Conservation (phyloP, 1,284 basidiomycete species). For the Fomitopsis palustris region DNA sequence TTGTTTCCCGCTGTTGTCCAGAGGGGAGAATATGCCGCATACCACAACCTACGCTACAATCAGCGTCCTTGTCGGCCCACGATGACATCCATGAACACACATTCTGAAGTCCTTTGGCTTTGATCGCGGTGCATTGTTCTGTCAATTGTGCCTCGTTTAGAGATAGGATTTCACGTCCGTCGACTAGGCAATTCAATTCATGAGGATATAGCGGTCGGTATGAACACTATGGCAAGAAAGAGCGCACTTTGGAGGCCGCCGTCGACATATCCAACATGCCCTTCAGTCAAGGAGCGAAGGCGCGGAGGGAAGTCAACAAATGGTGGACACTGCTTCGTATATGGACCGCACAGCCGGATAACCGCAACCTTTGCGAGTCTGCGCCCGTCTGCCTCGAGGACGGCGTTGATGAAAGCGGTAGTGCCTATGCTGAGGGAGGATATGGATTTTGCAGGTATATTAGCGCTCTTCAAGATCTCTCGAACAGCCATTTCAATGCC, state of each 20-base stretch:
- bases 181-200: constrained; percentile 29
- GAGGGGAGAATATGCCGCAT: constrained; percentile 47
- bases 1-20: constrained; percentile 42
- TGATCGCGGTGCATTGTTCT: constrained; percentile 39
- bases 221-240: too few relatives aligned
- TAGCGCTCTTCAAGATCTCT: constrained; percentile 34
- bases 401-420: constrained; percentile 53
- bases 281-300: constrained; percentile 38
- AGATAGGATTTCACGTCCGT: constrained; percentile 42
- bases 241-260: constrained; percentile 44
- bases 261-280: constrained; percentile 40
- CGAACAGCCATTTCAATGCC: constrained; percentile 48
- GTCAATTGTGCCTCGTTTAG: constrained; percentile 39
- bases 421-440: constrained; percentile 46
- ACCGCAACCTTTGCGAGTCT: constrained; percentile 50
- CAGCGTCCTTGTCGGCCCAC: background rate
- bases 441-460: constrained; percentile 31
- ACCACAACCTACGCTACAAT: constrained; percentile 31
- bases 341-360: constrained; percentile 47
- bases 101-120: constrained; percentile 36
- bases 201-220: background rate
- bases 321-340: constrained; percentile 36
- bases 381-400: constrained; percentile 44
- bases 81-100: constrained; percentile 8
- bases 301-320: constrained; percentile 46